phyloP scores from a whole-genome alignment of 23 red algal species.

The Gracilariopsis chorda region DNA sequence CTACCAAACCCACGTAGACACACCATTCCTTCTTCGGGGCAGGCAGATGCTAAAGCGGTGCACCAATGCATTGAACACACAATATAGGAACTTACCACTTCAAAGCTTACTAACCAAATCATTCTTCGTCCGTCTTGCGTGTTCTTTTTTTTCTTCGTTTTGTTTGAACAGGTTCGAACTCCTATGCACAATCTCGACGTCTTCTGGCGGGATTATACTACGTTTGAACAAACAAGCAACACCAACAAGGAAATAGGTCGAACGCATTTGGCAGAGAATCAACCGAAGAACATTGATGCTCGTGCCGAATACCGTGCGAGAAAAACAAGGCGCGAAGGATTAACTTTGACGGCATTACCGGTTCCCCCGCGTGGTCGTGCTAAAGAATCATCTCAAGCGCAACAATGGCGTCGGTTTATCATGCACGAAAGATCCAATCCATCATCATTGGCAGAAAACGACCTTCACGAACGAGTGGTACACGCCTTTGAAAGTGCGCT shows the following conservation, averaged over 20 bases:
- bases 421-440: slow-evolving; percentile 65
- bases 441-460: slow-evolving; percentile 35
- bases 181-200: slow-evolving; percentile 78
- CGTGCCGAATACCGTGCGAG: slow-evolving; percentile 81
- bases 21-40: background rate
- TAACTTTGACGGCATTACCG: slow-evolving; percentile 47
- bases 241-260: slow-evolving; percentile 75
- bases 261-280: slow-evolving; percentile 41
- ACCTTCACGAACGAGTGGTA: slow-evolving; percentile 66
- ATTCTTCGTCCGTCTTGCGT: background rate
- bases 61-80: too few relatives aligned
- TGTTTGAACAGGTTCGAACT: slow-evolving; percentile 42
- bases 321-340: slow-evolving; percentile 55
- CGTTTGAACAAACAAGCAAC: slow-evolving; percentile 77
- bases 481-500: slow-evolving; percentile 83
- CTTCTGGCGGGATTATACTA: slow-evolving; percentile 77
- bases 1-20: background rate
- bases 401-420: slow-evolving; percentile 76
- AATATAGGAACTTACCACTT: too few relatives aligned
- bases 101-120: too few relatives aligned
- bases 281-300: slow-evolving; percentile 69
- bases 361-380: slow-evolving; percentile 59
- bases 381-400: slow-evolving; percentile 63
- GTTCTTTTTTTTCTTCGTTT: background rate
- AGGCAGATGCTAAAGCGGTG: background rate